A percentile compares a stretch with the other conserved stretches of the same genome.
Conservation (phyloP, 208 protist genomes). For the Leptomonas seymouri region DNA sequence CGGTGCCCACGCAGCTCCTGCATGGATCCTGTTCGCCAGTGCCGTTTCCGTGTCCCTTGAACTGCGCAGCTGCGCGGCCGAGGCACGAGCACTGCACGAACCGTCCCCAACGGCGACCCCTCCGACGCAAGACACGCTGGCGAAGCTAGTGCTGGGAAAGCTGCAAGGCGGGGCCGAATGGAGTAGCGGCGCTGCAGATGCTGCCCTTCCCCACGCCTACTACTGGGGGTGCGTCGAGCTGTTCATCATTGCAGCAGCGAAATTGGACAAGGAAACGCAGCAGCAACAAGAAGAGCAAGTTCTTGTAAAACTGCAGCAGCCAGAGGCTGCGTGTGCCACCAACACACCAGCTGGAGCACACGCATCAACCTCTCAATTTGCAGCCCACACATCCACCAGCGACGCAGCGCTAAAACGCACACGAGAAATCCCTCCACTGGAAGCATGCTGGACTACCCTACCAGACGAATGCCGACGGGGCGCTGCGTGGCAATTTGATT, state of each 20-base stretch:
- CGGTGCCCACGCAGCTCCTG: background rate
- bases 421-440: conserved; percentile 22
- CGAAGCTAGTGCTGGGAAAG: conserved; percentile 14
- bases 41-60: conserved; percentile 24
- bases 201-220: conserved; percentile 14
- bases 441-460: conserved; percentile 35
- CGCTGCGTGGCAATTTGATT: conserved; percentile 19
- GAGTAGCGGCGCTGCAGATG: background rate
- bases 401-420: background rate
- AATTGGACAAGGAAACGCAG: background rate
- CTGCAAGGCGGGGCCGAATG: conserved; percentile 28
- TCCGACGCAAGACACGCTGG: conserved; percentile 7
- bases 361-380: background rate
- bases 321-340: background rate
- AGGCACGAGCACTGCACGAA: background rate
- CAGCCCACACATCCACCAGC: too few relatives aligned
- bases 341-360: background rate
- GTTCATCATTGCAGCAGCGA: conserved; percentile 17
- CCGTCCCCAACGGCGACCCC: background rate
- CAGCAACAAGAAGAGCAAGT: conserved; percentile 16
- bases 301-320: conserved; percentile 11
- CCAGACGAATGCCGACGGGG: conserved; percentile 24
- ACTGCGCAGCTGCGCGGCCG: conserved; percentile 19
- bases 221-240: conserved; percentile 32
- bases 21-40: conserved; percentile 19